These are phyloP conservation scores for Trichosanthes truncata DNA, from an alignment of 306 rosid genomes.

Conservation along the genomic window DNA sequence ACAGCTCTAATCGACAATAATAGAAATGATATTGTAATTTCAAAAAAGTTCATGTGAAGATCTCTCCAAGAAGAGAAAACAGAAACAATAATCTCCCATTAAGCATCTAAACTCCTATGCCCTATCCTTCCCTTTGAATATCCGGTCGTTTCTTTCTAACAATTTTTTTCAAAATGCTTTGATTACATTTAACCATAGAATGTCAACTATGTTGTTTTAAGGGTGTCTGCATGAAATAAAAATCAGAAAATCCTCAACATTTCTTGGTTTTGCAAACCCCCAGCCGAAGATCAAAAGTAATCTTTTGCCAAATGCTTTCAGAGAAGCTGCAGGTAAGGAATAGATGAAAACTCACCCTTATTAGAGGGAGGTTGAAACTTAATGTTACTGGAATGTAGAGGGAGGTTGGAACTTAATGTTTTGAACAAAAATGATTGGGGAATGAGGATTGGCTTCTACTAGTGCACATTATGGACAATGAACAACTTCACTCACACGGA, in stretches of 20 bases:
- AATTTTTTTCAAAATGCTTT: neutral
- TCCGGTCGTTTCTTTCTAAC: neutral
- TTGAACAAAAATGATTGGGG: neutral
- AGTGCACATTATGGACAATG: neutral
- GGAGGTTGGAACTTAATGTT: neutral
- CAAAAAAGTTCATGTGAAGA: neutral
- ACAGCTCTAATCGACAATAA: too few species aligned
- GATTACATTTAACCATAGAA: neutral
- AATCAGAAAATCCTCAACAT: neutral
- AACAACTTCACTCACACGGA: neutral
- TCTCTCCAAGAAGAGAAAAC: neutral
- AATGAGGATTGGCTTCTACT: neutral
- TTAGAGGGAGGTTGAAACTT: neutral
- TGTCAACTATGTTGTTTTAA: neutral
- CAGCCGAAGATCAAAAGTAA: neutral
- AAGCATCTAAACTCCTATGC: neutral
- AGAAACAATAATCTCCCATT: neutral
- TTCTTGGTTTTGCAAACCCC: neutral
- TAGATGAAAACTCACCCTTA: neutral
- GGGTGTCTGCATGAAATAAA: neutral
- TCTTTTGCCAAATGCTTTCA: neutral
- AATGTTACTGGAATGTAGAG: neutral
- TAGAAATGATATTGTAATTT: neutral
- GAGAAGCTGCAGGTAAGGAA: neutral
- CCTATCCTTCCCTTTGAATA: neutral